Percentiles rank a stretch among this genome's conserved stretches.
Conservation (phyloP, 23 red algal genomes). For the Agarophyton chilense region DNA sequence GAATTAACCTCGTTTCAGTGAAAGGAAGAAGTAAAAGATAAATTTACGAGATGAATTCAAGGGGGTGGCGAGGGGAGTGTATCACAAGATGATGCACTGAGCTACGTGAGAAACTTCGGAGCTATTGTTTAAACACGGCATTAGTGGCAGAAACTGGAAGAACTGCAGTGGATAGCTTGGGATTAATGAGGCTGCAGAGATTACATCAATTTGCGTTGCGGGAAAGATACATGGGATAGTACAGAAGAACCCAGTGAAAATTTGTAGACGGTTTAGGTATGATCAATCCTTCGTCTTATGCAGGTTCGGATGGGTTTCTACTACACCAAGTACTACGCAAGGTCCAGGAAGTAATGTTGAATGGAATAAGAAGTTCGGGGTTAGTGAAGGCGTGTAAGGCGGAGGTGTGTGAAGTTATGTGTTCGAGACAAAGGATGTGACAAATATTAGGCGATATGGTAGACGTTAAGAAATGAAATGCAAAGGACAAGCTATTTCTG, state of each 20-base stretch:
- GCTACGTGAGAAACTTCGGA: background rate
- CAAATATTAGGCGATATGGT: background rate
- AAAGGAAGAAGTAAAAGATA: background rate
- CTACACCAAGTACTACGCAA: background rate
- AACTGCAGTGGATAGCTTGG: background rate
- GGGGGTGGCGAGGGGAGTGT: background rate
- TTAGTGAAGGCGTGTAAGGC: background rate
- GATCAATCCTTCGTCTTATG: background rate
- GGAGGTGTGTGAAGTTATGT: background rate
- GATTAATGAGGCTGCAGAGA: background rate
- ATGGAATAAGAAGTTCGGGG: background rate
- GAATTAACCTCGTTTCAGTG: background rate
- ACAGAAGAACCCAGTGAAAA: background rate
- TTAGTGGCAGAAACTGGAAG: background rate
- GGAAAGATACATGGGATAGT: background rate
- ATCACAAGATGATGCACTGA: background rate
- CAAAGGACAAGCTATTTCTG: background rate
- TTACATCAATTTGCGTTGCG: background rate
- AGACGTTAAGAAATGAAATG: background rate
- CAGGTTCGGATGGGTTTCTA: background rate
- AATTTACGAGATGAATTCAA: background rate
- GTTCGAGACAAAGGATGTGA: background rate
- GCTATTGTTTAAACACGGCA: background rate
- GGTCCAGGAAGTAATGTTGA: background rate
- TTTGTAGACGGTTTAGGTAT: background rate